Evolutionary conservation across 2,329 filamentous ascomycete genomes (phyloP).

Genomic region (Sporothrix phasma): DNA sequence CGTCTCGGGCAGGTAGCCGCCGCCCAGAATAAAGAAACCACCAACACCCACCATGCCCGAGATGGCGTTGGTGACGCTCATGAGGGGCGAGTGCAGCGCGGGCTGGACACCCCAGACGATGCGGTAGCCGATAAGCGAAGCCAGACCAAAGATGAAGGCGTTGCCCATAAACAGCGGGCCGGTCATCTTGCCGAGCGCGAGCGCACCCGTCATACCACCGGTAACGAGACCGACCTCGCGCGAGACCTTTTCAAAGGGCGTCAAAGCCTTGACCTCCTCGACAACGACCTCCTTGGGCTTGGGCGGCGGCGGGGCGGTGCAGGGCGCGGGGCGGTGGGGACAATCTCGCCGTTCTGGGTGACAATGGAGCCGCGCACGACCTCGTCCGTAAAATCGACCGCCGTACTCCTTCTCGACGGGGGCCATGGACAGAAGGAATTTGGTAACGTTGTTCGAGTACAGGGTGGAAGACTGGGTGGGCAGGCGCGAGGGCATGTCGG

Average conservation of each 20-base stretch:
- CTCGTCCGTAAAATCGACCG: conserved; percentile 70
- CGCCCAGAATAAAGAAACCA: conserved; percentile 80
- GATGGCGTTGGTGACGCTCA: conserved; percentile 91
- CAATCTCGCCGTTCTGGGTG: conserved; percentile 63
- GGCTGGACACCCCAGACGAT: conserved; percentile 81
- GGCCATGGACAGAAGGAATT: conserved; percentile 72
- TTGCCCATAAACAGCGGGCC: conserved; percentile 82
- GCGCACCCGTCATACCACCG: conserved; percentile 63
- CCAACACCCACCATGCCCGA: conserved; percentile 85
- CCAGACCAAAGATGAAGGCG: conserved; percentile 72
- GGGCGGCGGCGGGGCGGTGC: conserved; percentile 47
- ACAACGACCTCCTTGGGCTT: conserved; percentile 47
- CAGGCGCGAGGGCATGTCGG: conserved; percentile 74
- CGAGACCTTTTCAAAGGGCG: conserved; percentile 70
- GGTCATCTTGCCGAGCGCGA: conserved; percentile 72
- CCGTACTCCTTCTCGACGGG: conserved; percentile 71
- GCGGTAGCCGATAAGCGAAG: conserved; percentile 77
- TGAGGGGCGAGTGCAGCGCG: conserved; percentile 76
- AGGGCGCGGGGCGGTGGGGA: conserved; percentile 66
- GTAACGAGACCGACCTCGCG: conserved; percentile 67
- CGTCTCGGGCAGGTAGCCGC: conserved; percentile 66
- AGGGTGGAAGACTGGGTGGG: conserved; percentile 83
- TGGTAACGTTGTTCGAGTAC: conserved; percentile 91
- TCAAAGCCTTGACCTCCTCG: conserved; percentile 52
- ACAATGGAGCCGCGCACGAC: conserved; percentile 80